Evolutionary conservation across 1,284 basidiomycete genomes (phyloP), one percentile per base, ranked within the genome.

Genomic region (Cryptococcus maquisensis): DNA sequence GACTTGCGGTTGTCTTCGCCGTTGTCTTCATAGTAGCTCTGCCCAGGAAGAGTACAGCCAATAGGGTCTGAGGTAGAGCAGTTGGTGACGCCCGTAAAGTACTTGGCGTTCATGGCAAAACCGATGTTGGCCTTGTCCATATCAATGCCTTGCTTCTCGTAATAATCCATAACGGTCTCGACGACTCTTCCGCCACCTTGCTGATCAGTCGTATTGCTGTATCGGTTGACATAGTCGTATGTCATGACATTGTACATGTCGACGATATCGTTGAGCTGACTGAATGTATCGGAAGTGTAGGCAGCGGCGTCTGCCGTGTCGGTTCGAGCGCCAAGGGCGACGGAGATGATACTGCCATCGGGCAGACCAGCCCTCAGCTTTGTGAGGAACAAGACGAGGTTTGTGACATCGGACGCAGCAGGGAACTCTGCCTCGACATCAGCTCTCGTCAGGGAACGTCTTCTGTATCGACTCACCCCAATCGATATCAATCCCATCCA

Each of bases 201-300:
- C 47, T 67, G 54, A 1, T 38, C 51, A 1, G 66, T 61, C n/a
- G 36, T 43, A 3, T 39, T 56, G 40, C 60, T 56, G 47, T 59
- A 59, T 10, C 61, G 56, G 16, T 63, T 54, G 43, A 64, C 47
- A 20, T 42, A 60, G 47, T 69, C 66, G 51, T 67, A 69, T 3
- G 58, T 59, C 67, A 69, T 69, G 20, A 68, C 3, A 43, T 65
- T 66, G 56, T 57, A 68, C 51, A 56, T 66, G 43, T 67, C 66
- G 15, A 69, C 58, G 2, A 42, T 36, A 20, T 49, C 47, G 37
- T 64, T 60, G 7, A 66, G 37, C 15, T 52, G 35, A 2, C 16
- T 42, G 51, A 59, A 54, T 3, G 53, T 53, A n/a, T 56, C 57
- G 3, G 20, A 35, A 23, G 47, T 59, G 47, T 49, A 56, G 1